A percentile compares a stretch with the other conserved stretches of the same genome.
phyloP scores from a whole-genome alignment of 2,329 filamentous ascomycete species.

The Trichoderma breve region DNA sequence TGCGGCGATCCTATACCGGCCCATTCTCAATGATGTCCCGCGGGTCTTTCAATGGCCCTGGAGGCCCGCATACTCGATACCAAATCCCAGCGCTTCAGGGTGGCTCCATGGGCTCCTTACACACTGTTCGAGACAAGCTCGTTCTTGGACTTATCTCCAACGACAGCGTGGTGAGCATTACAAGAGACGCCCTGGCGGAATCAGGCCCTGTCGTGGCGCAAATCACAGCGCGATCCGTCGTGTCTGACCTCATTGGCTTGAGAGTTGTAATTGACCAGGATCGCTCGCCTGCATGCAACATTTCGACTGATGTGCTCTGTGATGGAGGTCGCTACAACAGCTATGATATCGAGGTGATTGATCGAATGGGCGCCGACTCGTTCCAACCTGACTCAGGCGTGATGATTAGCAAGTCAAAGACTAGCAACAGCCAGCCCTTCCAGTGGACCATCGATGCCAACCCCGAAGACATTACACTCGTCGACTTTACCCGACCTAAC shows the following conservation, averaged over 20 bases:
- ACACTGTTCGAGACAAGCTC: slow-evolving; percentile 53
- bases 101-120: slow-evolving; percentile 48
- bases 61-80: slow-evolving; percentile 52
- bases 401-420: slow-evolving; percentile 53
- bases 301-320: slow-evolving; percentile 44
- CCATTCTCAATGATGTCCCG: slow-evolving; percentile 53
- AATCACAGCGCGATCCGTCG: slow-evolving; percentile 48
- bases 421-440: slow-evolving; percentile 42
- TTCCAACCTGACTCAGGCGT: slow-evolving; percentile 53
- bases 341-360: slow-evolving; percentile 53
- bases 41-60: slow-evolving; percentile 53
- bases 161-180: slow-evolving; percentile 44
- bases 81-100: slow-evolving; percentile 50
- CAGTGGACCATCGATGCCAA: slow-evolving; percentile 56
- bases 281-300: slow-evolving; percentile 44
- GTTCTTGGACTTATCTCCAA: slow-evolving; percentile 48
- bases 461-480: slow-evolving; percentile 49
- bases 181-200: slow-evolving; percentile 40
- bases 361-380: slow-evolving; percentile 53
- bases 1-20: slow-evolving; percentile 48
- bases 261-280: slow-evolving; percentile 47
- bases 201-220: slow-evolving; percentile 46
- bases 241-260: slow-evolving; percentile 45
- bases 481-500: slow-evolving; percentile 51
- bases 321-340: slow-evolving; percentile 51